phyloP scores from a whole-genome alignment of 306 rosid species.

The Rubus idaeus region DNA sequence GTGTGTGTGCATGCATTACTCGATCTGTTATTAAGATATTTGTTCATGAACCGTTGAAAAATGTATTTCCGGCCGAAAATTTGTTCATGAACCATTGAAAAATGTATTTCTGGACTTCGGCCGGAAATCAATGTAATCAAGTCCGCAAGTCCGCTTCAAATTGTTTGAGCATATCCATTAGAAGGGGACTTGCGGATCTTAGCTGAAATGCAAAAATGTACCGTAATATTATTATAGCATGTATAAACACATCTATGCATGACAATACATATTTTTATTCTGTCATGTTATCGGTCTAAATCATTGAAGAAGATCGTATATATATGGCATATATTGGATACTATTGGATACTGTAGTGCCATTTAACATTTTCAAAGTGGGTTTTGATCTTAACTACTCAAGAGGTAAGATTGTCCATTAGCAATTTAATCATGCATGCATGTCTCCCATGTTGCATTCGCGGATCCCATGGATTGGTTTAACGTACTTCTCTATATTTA shows the following conservation, averaged over 20 bases:
- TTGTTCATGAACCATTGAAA: background rate
- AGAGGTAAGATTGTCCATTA: background rate
- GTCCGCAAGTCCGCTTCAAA: background rate
- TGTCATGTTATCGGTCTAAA: too few species aligned
- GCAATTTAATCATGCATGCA: background rate
- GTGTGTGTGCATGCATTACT: background rate
- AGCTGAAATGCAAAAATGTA: background rate
- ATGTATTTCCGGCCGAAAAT: background rate
- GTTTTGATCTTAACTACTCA: background rate
- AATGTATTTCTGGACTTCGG: background rate
- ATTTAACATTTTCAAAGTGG: background rate
- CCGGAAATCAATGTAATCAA: background rate
- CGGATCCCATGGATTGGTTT: constrained; percentile 7
- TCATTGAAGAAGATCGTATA: too few species aligned
- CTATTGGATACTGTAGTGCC: background rate
- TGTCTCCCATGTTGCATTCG: constrained; percentile 10
- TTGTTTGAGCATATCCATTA: background rate
- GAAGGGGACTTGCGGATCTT: background rate
- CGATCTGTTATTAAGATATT: background rate
- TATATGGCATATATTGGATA: background rate
- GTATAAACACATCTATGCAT: too few species aligned
- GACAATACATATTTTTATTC: too few species aligned
- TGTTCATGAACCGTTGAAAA: background rate
- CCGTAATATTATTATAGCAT: background rate
- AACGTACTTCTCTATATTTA: background rate